Conservation (phyloP, 306 rosid species). For the Argentina anserina region DNA sequence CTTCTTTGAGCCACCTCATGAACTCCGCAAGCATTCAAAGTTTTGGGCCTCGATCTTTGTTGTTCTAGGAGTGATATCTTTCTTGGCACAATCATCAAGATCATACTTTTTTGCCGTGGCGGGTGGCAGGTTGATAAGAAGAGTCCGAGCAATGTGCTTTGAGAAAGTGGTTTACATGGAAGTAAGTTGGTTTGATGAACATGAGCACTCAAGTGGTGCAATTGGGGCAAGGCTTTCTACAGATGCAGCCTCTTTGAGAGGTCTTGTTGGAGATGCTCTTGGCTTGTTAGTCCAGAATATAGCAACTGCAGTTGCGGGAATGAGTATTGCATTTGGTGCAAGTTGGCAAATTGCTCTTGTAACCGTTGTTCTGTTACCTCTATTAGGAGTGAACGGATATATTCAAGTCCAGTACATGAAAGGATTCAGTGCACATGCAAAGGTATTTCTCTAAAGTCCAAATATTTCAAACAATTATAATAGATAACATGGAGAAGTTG, state of each 20-base stretch:
- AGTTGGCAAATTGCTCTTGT: conserved; percentile 68
- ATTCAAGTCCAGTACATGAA: conserved; percentile 49
- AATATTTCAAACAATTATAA: not conserved
- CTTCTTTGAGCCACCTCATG: conserved; percentile 54
- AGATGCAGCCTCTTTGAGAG: conserved; percentile 62
- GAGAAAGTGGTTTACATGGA: conserved; percentile 72
- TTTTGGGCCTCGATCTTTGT: conserved; percentile 59
- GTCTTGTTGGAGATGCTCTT: conserved; percentile 72
- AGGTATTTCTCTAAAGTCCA: conserved; percentile 40
- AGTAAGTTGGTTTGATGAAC: conserved; percentile 71
- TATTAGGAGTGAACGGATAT: conserved; percentile 45
- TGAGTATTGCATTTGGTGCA: conserved; percentile 58
- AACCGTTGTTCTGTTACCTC: conserved; percentile 54
- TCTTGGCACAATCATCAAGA: conserved; percentile 38
- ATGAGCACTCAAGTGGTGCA: conserved; percentile 66
- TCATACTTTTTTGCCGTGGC: conserved; percentile 61
- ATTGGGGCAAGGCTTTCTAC: conserved; percentile 75
- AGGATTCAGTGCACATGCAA: conserved; percentile 58
- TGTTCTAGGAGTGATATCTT: conserved; percentile 36
- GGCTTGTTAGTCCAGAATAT: conserved; percentile 54
- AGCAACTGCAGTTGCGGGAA: conserved; percentile 44
- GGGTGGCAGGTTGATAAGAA: conserved; percentile 51
- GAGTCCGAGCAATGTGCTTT: conserved; percentile 61
- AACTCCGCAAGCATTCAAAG: conserved; percentile 52
- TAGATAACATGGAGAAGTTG: not conserved